Base-by-base conservation (phyloP, 441 rosid species). In the Adansonia gregorii region DNA sequence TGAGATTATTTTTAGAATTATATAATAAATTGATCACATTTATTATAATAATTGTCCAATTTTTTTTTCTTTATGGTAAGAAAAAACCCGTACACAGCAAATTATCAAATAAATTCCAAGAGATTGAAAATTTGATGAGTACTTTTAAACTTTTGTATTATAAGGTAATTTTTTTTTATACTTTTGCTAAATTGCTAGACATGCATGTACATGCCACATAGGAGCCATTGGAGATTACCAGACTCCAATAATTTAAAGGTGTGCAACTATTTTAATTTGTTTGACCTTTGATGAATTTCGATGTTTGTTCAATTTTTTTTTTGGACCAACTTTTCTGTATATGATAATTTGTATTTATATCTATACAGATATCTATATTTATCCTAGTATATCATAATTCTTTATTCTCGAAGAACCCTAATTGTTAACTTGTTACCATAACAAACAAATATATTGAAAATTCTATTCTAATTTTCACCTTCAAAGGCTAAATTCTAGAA, bases 401-500 rank as follows among this genome's bases (percentile, higher is more conserved):
- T 54, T 54, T n/a, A 54, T 54, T 54, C 59, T 54, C 9, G 1
- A 5, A 54, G 6, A 54, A 0, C 58, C 58, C 8, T n/a, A 54
- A 54, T 54, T 54, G 52, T 3, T 67, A 45, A 12, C 55, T 67
- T 67, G 1, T 35, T 35, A 35, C 39, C 39, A 35, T 35, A 35
- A 35, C 39, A 35, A 35, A 35, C 3, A 35, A 35, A 35, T 35
- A 35, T 35, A 35, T 35, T 35, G 39, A 35, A 35, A 31, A 12
- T 63, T 63, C 45, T 27, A 69, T 11, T 49, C 12, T 58, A 19
- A 5, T 73, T 60, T 24, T 24, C 19, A 3, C 1, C 19, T 63
- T 63, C 67, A 63, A 31, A 5, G 11, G 48, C 43, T 51, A 11
- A 20, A 67, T 55, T 78, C 75, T 52, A 59, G 67, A 72, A 67